Evolutionary conservation across 1,139 yeast species (phyloP).

Genomic region (Geotrichum aggregatum): DNA sequence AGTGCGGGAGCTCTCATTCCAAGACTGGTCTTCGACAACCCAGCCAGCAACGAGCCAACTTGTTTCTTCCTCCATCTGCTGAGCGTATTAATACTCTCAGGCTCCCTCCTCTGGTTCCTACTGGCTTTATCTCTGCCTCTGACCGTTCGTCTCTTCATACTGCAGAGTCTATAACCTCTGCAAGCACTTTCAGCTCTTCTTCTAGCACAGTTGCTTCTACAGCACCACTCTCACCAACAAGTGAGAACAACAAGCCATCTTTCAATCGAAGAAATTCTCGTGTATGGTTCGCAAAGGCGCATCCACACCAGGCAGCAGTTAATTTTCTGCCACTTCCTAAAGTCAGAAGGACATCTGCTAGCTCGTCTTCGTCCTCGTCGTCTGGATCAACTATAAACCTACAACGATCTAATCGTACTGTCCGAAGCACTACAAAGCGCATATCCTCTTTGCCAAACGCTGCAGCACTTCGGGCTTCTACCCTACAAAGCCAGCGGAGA

Average conservation of each 20-base stretch:
- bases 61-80: background rate
- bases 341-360: background rate
- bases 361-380: background rate
- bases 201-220: too few relatives aligned
- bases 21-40: background rate
- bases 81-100: slow-evolving; percentile 6
- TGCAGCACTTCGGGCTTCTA: background rate
- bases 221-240: background rate
- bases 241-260: background rate
- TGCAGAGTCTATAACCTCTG: background rate
- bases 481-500: background rate
- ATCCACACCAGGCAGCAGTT: background rate
- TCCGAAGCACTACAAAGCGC: background rate
- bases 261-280: background rate
- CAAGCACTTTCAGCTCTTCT: background rate
- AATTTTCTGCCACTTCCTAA: background rate
- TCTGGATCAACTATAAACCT: background rate
- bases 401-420: background rate
- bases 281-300: slow-evolving; percentile 1
- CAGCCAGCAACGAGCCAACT: background rate
- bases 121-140: background rate
- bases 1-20: background rate
- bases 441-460: slow-evolving; percentile 1
- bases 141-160: background rate
- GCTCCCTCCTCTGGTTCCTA: slow-evolving; percentile 1